Evolutionary conservation across 176 grass and related monocot species (phyloP), one percentile per base, ranked within the genome.

Genomic region (Cymbopogon citratus): DNA sequence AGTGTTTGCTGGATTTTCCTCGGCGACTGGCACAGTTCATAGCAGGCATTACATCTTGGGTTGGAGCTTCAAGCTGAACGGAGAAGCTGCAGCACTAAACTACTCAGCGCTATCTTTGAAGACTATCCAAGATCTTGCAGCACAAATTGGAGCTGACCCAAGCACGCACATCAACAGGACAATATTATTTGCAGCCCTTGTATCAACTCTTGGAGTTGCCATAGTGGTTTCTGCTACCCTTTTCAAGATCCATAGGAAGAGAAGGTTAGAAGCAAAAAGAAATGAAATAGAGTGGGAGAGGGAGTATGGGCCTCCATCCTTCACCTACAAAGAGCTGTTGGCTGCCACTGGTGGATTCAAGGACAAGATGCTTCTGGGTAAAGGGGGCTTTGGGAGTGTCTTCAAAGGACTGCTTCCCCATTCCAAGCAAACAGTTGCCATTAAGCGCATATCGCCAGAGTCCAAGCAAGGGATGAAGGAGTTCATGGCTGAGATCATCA

Each of bases 11-110:
- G 87, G 87, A 19, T 85, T 89, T 36, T 81, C 83, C 2, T 61
- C 87, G 0, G 39, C 83, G 3, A 82, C 26, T 4, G 83, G 83
- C 12, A 1, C 2, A 25, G 0, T 41, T 60, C 16, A 11, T 0
- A 11, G 41, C n/a, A 59, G 1, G 26, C 78, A 90, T 73, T 90
- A 54, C 69, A n/a, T 86, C 6, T 21, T 85, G 2, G 83, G 83
- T 8, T 90, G 87, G 87, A 90, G 87, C 64, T 86, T 90, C 69
- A 86, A 63, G 12, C 25, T 90, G 2, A 62, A 86, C 9, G 83
- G 71, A 66, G 29, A 26, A 61, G 71, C 83, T 23, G 70, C 40
- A 71, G 36, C 57, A 4, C 77, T 86, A 4, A 73, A 90, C 45
- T 29, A 77, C 71, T 78, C 78, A 1, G 46, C 29, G 0, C 48